Conservation (phyloP, 768 basidiomycete genomes). For the Zangia roseola region DNA sequence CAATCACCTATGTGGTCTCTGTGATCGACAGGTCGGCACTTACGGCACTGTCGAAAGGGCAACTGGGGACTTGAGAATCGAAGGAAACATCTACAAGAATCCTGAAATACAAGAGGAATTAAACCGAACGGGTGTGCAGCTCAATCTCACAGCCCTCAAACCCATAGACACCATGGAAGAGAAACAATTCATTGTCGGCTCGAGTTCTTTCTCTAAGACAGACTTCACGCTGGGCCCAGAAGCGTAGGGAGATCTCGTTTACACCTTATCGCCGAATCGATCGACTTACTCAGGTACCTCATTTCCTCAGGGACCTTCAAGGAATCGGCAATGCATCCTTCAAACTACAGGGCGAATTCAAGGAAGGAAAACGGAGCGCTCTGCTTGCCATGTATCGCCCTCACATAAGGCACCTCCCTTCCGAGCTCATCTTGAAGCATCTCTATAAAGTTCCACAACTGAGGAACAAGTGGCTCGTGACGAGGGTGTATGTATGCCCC, state of each 20-base stretch:
- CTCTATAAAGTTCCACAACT: slow-evolving; percentile 28
- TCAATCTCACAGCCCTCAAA: slow-evolving; percentile 16
- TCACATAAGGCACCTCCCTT: slow-evolving; percentile 19
- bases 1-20: slow-evolving; percentile 1
- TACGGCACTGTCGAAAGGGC: slow-evolving; percentile 33
- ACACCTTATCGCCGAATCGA: too few species aligned
- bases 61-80: slow-evolving; percentile 29
- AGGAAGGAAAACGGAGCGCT: slow-evolving; percentile 25
- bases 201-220: slow-evolving; percentile 2
- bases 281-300: too few species aligned
- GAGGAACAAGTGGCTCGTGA: slow-evolving; percentile 32
- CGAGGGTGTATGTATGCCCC: slow-evolving; percentile 28
- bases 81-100: slow-evolving; percentile 35
- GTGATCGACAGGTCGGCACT: slow-evolving; percentile 32
- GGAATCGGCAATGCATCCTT: slow-evolving; percentile 26
- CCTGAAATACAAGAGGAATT: slow-evolving; percentile 17
- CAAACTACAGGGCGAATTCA: slow-evolving; percentile 34
- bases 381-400: slow-evolving; percentile 34
- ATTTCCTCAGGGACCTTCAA: slow-evolving; percentile 13
- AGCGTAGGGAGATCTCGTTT: too few species aligned
- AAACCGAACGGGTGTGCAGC: slow-evolving; percentile 2
- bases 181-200: slow-evolving; percentile 23
- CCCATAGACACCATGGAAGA: slow-evolving; percentile 21
- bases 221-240: too few species aligned
- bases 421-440: slow-evolving; percentile 20